Evolutionary conservation across 2,329 filamentous ascomycete genomes (phyloP).

Genomic region (Lomentospora prolificans): DNA sequence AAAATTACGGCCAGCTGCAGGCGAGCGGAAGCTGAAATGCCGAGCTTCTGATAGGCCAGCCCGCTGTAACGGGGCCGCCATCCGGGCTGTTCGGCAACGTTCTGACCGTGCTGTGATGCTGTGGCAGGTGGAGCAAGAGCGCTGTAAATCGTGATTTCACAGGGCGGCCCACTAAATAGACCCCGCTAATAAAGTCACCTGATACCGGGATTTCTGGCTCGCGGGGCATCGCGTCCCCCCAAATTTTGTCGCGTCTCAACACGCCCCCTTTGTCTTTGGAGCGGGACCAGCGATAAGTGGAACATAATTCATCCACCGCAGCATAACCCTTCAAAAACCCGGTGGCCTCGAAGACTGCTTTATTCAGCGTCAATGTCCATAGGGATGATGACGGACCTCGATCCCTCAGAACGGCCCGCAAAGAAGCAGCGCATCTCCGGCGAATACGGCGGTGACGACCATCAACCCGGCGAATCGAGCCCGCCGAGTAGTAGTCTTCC

Average conservation of each 20-base stretch:
- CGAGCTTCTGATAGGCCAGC: neutral
- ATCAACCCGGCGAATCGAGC: neutral
- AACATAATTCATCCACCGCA: too few species aligned
- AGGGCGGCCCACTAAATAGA: too few species aligned
- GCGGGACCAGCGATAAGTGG: too few species aligned
- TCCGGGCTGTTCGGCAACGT: too few species aligned
- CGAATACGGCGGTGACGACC: neutral
- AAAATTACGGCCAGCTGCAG: neutral
- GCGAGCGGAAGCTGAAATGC: neutral
- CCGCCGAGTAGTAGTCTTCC: slow-evolving; percentile 3
- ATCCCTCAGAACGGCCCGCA: slow-evolving; percentile 31
- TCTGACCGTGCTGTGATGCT: too few species aligned
- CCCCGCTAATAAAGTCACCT: too few species aligned
- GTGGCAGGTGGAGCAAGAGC: neutral
- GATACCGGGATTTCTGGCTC: neutral
- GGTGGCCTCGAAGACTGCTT: too few species aligned
- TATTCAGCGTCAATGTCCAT: too few species aligned
- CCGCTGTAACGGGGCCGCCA: neutral
- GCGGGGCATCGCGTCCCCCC: slow-evolving; percentile 4
- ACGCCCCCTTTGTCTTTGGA: too few species aligned
- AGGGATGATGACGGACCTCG: slow-evolving; percentile 32
- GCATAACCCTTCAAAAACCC: too few species aligned
- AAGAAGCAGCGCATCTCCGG: slow-evolving; percentile 36
- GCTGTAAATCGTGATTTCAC: neutral
- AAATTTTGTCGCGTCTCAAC: slow-evolving; percentile 8